phyloP scores from a whole-genome alignment of 169 alveolate species.

The Plasmodium adleri region DNA sequence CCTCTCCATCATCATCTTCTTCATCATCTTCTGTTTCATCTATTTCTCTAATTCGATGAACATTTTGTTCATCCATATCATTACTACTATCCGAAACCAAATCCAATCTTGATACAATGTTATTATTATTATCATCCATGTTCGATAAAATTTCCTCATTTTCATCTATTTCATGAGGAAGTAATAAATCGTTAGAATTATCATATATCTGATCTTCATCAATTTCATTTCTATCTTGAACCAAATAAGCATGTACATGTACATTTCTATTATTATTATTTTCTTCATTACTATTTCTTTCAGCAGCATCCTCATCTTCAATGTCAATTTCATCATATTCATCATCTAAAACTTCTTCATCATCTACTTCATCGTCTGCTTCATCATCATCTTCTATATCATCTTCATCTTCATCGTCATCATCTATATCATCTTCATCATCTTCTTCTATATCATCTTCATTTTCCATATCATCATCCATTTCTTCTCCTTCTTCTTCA shows the following conservation, averaged over 20 bases:
- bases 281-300: slow-evolving; percentile 46
- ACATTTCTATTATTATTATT: slow-evolving; percentile 76
- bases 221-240: slow-evolving; percentile 77
- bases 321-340: slow-evolving; percentile 70
- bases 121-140: slow-evolving; percentile 30
- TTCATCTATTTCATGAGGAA: slow-evolving; percentile 88
- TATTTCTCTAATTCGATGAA: slow-evolving; percentile 48
- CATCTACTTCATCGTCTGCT: slow-evolving; percentile 79
- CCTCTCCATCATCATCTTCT: slow-evolving; percentile 50
- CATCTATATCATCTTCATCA: slow-evolving; percentile 77
- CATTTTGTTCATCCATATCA: slow-evolving; percentile 48
- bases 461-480: slow-evolving; percentile 6
- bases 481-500: slow-evolving; percentile 10
- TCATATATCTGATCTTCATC: slow-evolving; percentile 81
- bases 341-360: slow-evolving; percentile 75
- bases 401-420: slow-evolving; percentile 77
- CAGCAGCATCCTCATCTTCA: slow-evolving; percentile 28
- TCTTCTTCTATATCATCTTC: slow-evolving; percentile 43
- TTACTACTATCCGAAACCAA: slow-evolving; percentile 62
- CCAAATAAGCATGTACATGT: slow-evolving; percentile 80
- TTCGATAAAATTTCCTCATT: slow-evolving; percentile 72
- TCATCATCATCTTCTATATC: slow-evolving; percentile 70
- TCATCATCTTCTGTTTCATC: slow-evolving; percentile 60
- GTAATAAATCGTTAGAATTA: slow-evolving; percentile 71
- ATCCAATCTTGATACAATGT: slow-evolving; percentile 50